These are phyloP conservation scores for Chlorociboria aeruginascens DNA, from an alignment of 495 filamentous ascomycete species.

Conservation along the genomic window DNA sequence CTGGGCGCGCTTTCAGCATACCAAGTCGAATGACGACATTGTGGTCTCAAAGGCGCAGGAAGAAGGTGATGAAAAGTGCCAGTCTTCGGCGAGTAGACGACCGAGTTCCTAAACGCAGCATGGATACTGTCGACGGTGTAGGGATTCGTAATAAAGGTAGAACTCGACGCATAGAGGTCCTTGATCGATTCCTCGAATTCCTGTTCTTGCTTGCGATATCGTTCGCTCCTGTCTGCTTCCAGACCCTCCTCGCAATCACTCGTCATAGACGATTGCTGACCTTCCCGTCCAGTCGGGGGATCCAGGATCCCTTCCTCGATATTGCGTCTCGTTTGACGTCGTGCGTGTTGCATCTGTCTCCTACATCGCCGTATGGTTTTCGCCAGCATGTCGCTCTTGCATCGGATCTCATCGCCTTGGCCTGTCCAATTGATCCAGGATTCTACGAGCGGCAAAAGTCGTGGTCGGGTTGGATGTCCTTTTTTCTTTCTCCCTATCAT, in stretches of 20 bases:
- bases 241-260: neutral
- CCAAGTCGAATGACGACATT: neutral
- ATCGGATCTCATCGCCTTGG: neutral
- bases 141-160: neutral
- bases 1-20: neutral
- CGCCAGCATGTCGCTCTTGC: slow-evolving; percentile 1
- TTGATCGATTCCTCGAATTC: slow-evolving; percentile 11
- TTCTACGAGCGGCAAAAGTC: slow-evolving; percentile 25
- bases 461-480: slow-evolving; percentile 9
- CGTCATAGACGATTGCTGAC: neutral
- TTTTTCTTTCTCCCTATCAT: slow-evolving; percentile 23
- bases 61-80: neutral
- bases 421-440: slow-evolving; percentile 25
- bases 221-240: neutral
- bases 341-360: slow-evolving; percentile 3
- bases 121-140: neutral
- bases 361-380: slow-evolving; percentile 2
- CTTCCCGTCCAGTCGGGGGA: neutral
- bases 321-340: neutral
- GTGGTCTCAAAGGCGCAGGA: neutral
- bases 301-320: neutral
- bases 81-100: neutral
- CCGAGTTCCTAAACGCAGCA: slow-evolving; percentile 2
- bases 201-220: slow-evolving; percentile 1
- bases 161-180: slow-evolving; percentile 5